These are phyloP conservation scores for Diaporthe eres DNA, from an alignment of 2,329 filamentous ascomycete genomes.

Conservation along the genomic window DNA sequence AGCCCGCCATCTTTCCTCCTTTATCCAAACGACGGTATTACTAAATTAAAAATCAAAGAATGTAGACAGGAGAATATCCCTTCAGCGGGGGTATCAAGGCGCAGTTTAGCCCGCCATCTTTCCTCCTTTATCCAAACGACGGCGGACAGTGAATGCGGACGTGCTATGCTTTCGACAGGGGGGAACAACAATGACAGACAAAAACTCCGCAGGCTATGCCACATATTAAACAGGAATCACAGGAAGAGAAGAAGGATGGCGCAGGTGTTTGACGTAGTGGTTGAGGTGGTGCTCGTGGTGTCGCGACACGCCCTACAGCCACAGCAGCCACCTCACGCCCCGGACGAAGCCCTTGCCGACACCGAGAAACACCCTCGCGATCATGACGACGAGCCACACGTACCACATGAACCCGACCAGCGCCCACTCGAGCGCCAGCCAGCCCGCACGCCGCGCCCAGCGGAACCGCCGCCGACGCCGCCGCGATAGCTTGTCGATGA, in stretches of 20 bases:
- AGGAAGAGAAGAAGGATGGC: not conserved
- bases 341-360: slow-evolving; percentile 71
- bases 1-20: not conserved
- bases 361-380: slow-evolving; percentile 76
- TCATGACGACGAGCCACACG: slow-evolving; percentile 90
- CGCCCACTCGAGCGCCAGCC: slow-evolving; percentile 88
- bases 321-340: slow-evolving; percentile 85
- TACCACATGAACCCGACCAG: slow-evolving; percentile 94
- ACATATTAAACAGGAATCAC: slow-evolving; percentile 11
- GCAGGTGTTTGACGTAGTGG: not conserved
- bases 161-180: slow-evolving; percentile 14
- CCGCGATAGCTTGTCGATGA: slow-evolving; percentile 82
- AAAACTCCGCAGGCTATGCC: slow-evolving; percentile 27
- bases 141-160: not conserved
- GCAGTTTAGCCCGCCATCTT: not conserved
- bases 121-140: not conserved
- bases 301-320: slow-evolving; percentile 66
- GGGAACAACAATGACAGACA: not conserved
- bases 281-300: not conserved
- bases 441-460: slow-evolving; percentile 82
- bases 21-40: slow-evolving; percentile 14
- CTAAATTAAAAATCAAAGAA: slow-evolving; percentile 13
- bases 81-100: not conserved
- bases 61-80: not conserved
- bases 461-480: slow-evolving; percentile 77